phyloP scores from a whole-genome alignment of 176 grass and related monocot species.

The Eremochloa ophiuroides region DNA sequence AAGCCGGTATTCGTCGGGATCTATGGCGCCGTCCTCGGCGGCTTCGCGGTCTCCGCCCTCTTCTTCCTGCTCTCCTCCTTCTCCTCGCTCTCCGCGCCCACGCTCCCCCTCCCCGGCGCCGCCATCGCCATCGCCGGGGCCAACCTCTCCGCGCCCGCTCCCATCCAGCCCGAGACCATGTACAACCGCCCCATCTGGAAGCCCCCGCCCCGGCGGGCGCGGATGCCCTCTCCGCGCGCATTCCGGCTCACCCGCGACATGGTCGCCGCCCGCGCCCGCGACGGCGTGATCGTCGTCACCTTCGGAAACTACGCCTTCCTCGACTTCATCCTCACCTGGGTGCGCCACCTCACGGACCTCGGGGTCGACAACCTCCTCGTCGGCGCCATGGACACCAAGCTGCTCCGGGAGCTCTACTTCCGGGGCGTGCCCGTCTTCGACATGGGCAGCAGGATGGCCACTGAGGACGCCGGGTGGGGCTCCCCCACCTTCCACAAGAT shows the following conservation, averaged over 20 bases:
- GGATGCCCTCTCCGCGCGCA: constrained; percentile 49
- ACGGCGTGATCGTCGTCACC: constrained; percentile 71
- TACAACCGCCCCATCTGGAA: constrained; percentile 69
- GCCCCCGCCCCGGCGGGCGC: constrained; percentile 26
- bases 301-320: constrained; percentile 91
- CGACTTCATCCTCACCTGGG: constrained; percentile 94
- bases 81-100: constrained; percentile 43
- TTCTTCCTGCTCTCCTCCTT: constrained; percentile 62
- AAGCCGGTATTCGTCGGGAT: constrained; percentile 64
- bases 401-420: constrained; percentile 78
- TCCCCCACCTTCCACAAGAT: constrained; percentile 97
- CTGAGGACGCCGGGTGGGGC: constrained; percentile 88
- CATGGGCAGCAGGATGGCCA: constrained; percentile 93
- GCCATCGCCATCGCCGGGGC: not conserved
- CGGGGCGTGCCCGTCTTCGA: constrained; percentile 80
- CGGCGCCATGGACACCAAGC: constrained; percentile 88
- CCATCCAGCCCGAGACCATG: constrained; percentile 26
- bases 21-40: constrained; percentile 52
- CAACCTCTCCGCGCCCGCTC: not conserved
- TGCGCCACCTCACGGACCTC: constrained; percentile 75
- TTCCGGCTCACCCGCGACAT: constrained; percentile 71
- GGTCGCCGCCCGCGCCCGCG: constrained; percentile 56
- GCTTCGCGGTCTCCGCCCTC: constrained; percentile 68
- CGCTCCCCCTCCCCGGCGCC: constrained; percentile 27
- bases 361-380: constrained; percentile 75